Conservation (phyloP, 495 filamentous ascomycete species). For the Neurospora sp. region DNA sequence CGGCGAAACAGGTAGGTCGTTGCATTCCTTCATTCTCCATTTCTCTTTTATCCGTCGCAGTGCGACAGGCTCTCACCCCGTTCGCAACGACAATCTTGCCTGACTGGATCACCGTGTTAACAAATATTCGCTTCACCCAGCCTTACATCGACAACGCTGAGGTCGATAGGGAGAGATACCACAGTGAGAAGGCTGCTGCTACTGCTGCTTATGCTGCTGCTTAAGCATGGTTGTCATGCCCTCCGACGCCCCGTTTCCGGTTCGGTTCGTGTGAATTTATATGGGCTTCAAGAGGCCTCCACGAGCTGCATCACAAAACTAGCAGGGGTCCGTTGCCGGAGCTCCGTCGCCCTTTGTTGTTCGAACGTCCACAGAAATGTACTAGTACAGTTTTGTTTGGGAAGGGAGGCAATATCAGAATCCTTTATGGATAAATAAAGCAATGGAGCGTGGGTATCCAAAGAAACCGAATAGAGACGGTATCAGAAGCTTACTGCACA, state of each 20-base stretch:
- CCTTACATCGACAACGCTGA: constrained; percentile 14
- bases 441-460: neutral
- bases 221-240: neutral
- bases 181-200: constrained; percentile 9
- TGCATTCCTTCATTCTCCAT: neutral
- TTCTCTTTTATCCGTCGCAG: neutral
- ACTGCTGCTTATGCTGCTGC: neutral
- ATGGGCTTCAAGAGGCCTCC: neutral
- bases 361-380: neutral
- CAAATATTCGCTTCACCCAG: constrained; percentile 8
- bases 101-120: constrained; percentile 9
- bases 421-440: neutral
- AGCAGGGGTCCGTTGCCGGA: neutral
- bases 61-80: neutral
- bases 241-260: neutral
- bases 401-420: neutral
- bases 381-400: neutral
- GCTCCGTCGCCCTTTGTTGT: neutral
- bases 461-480: neutral
- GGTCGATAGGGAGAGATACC: constrained; percentile 8
- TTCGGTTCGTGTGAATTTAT: neutral
- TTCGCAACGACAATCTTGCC: neutral
- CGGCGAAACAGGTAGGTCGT: constrained; percentile 40
- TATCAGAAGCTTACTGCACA: neutral
- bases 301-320: neutral